Evolutionary conservation across 345 rosid species (phyloP), one percentile per base, ranked within the genome.

Genomic region (Streptanthus diversifolius): DNA sequence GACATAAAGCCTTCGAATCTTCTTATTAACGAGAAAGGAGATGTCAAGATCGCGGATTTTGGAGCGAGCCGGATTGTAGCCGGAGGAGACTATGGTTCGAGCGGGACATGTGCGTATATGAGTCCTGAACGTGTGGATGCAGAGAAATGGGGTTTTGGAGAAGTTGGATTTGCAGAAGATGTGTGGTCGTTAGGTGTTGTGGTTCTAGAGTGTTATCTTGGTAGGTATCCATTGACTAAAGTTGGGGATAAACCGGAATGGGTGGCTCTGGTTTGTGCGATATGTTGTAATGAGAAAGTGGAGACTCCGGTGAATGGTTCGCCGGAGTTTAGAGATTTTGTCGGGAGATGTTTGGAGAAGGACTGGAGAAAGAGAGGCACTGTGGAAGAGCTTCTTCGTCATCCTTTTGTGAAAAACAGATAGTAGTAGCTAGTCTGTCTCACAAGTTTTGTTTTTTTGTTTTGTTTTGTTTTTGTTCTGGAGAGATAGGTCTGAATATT

Each of bases 1-100:
- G 93, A 90, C 54, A 90, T 86, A 29, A 88, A 85, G 37, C 96
- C 93, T 4, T 86, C 93, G 1, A 90, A 86, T 56, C 73, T 90
- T 0, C 78, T 90, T 2, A 81, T 88, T 14, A 83, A 85, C 12
- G 55, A 59, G 0, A 44, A 77, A 14, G 86, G 88, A 14, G 86
- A 85, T 2, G 80, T 86, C 2, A 86, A 89, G 75, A 87, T 87
- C 15, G 92, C 90, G 0, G 92, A 89, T 77, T 89, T 87, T 17
- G 89, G 96, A 7, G 96, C 77, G 35, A 87, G 92, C 4, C 76
- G 75, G 80, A 63, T 83, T 8, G 76, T 77, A 25, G 76, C 66
- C 1, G 78, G 80, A 82, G 18, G 39, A 71, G 14, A 75, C 47
- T 43, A 71, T 77, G 82, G 33, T 35, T 73, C 59, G 1, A 65